Evolutionary conservation across 257 asterid genomes (phyloP).

Genomic region (Coffea canephora): DNA sequence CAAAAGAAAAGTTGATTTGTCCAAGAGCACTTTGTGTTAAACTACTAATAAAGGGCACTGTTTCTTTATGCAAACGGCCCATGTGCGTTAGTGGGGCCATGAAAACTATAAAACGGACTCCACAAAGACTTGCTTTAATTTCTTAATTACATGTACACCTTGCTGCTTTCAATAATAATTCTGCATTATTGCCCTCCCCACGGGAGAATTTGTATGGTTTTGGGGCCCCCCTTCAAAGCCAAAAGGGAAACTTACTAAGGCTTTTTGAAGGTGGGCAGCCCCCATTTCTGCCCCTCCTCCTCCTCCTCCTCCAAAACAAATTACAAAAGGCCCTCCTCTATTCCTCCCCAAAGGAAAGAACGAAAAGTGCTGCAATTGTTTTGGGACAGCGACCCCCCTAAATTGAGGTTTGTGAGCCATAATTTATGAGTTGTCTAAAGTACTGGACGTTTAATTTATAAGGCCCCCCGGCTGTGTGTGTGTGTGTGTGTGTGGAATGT

Average conservation of each 20-base stretch:
- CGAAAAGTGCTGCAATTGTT: neutral
- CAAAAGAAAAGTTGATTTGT: conserved; percentile 35
- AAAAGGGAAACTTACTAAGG: conserved; percentile 23
- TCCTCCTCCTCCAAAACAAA: too few species aligned
- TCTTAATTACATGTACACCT: conserved; percentile 55
- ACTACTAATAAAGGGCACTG: conserved; percentile 38
- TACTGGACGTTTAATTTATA: neutral
- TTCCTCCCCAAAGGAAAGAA: neutral
- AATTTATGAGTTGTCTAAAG: conserved; percentile 55
- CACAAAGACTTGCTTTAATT: conserved; percentile 55
- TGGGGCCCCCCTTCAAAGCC: conserved; percentile 25
- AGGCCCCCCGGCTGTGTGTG: neutral
- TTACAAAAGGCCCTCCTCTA: neutral
- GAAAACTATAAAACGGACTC: conserved; percentile 78
- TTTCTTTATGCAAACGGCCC: conserved; percentile 78
- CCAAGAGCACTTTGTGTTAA: conserved; percentile 27
- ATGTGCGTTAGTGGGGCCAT: conserved; percentile 79
- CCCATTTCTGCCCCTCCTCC: neutral
- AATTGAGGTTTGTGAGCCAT: conserved; percentile 14
- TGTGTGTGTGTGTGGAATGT: too few species aligned
- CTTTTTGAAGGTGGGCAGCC: conserved; percentile 6
- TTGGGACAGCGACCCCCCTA: conserved; percentile 43
- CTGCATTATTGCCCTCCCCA: conserved; percentile 54
- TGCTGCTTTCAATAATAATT: conserved; percentile 42
- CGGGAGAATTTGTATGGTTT: conserved; percentile 28